Evolutionary conservation across 768 basidiomycete genomes (phyloP).

Genomic region (Leccinum truebloodii): DNA sequence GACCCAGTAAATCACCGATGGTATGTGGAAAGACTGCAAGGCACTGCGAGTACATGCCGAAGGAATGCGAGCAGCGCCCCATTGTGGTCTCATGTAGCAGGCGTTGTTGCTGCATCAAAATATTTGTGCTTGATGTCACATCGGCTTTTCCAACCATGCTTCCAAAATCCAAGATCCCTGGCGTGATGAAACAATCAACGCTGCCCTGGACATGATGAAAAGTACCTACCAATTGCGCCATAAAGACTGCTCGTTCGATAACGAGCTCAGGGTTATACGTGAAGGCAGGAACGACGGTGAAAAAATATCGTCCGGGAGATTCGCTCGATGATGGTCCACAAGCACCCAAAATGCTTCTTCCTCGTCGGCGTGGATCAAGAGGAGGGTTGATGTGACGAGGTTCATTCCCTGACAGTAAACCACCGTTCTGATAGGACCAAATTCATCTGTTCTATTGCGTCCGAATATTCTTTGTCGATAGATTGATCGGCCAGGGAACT

Average conservation of each 20-base stretch:
- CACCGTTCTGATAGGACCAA: conserved; percentile 50
- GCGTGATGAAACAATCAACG: not conserved
- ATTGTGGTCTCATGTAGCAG: conserved; percentile 37
- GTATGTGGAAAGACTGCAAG: conserved; percentile 50
- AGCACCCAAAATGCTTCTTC: too few relatives aligned
- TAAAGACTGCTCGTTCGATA: conserved; percentile 43
- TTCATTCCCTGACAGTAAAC: too few relatives aligned
- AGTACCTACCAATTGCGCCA: conserved; percentile 64
- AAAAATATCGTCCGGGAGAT: too few relatives aligned
- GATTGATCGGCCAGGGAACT: conserved; percentile 31
- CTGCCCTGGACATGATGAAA: not conserved
- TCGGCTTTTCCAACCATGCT: conserved; percentile 79
- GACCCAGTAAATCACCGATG: too few relatives aligned
- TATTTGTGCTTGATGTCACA: conserved; percentile 64
- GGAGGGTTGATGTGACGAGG: too few relatives aligned
- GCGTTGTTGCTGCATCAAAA: conserved; percentile 64
- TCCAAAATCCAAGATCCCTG: conserved; percentile 92
- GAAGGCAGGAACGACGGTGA: too few relatives aligned
- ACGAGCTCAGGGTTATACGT: conserved; percentile 12
- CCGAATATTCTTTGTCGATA: conserved; percentile 22
- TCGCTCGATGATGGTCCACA: too few relatives aligned
- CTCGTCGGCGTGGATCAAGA: too few relatives aligned
- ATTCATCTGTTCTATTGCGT: conserved; percentile 54
- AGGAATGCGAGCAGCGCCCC: conserved; percentile 62
- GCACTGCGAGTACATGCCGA: conserved; percentile 84